phyloP scores from a whole-genome alignment of 164 flowering plant genomes.

The Liriodendron chinense region DNA sequence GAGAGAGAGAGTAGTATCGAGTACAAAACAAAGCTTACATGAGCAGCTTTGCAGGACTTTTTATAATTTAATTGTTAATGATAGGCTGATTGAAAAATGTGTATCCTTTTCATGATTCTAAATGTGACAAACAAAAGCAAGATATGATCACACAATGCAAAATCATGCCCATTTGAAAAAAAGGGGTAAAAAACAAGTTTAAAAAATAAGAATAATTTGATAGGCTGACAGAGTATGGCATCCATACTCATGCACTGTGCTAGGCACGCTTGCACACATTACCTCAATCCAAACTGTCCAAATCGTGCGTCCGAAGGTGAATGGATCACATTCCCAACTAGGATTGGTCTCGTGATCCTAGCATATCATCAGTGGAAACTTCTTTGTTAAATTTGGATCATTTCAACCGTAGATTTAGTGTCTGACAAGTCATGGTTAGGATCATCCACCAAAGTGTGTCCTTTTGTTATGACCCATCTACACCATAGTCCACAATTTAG shows the following conservation, averaged over 20 bases:
- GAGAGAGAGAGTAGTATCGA: background rate
- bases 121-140: background rate
- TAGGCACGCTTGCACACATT: no score
- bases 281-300: no score
- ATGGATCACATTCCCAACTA: no score
- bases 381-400: no score
- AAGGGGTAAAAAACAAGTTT: background rate
- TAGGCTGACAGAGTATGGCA: background rate
- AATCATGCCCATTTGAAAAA: background rate
- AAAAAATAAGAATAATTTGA: background rate
- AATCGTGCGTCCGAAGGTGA: no score
- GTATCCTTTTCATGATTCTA: slow-evolving; percentile 9
- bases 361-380: no score
- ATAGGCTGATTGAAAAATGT: slow-evolving; percentile 1
- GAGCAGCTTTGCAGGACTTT: background rate
- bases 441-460: no score
- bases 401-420: no score
- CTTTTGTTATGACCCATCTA: background rate
- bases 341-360: no score
- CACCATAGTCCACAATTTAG: background rate
- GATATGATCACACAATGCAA: slow-evolving; percentile 2
- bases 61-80: background rate
- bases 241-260: no score
- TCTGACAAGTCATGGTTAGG: no score
- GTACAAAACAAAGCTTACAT: background rate